These are phyloP conservation scores for Suillus cothurnatus DNA, from an alignment of 768 basidiomycete species.

Conservation along the genomic window DNA sequence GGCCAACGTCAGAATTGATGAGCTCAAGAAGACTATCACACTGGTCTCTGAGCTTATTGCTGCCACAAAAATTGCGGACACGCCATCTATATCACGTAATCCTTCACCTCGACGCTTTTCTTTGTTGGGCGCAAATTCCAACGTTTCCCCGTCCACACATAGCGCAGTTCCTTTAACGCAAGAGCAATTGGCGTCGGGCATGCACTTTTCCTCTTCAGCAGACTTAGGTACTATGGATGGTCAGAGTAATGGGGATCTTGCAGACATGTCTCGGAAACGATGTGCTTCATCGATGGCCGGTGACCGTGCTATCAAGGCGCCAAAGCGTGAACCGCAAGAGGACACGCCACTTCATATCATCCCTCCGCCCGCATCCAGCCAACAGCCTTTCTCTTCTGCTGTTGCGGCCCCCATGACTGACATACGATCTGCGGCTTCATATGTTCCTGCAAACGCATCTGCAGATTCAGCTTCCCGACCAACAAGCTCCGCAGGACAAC, in stretches of 20 bases:
- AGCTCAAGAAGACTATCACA: slow-evolving; percentile 55
- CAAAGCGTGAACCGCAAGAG: slow-evolving; percentile 52
- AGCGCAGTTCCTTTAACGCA: slow-evolving; percentile 21
- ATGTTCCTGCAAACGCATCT: slow-evolving; percentile 30
- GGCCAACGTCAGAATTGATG: slow-evolving; percentile 53
- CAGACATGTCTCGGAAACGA: slow-evolving; percentile 51
- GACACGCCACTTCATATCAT: slow-evolving; percentile 35
- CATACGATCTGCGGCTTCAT: slow-evolving; percentile 22
- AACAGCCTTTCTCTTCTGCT: slow-evolving; percentile 28
- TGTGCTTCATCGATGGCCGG: slow-evolving; percentile 50
- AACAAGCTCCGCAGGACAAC: slow-evolving; percentile 32
- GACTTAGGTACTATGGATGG: slow-evolving; percentile 25
- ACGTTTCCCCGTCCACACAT: slow-evolving; percentile 19
- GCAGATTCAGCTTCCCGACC: slow-evolving; percentile 34
- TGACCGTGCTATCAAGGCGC: slow-evolving; percentile 47
- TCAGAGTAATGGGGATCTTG: slow-evolving; percentile 31
- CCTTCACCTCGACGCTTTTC: slow-evolving; percentile 29
- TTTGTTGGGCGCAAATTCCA: slow-evolving; percentile 41
- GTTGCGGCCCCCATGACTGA: slow-evolving; percentile 29
- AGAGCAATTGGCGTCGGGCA: slow-evolving; percentile 27
- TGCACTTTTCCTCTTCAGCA: slow-evolving; percentile 20
- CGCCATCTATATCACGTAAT: slow-evolving; percentile 34
- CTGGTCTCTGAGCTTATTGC: slow-evolving; percentile 58
- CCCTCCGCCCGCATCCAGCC: slow-evolving; percentile 20
- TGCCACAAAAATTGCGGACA: slow-evolving; percentile 39